These are phyloP conservation scores for Eucalyptus urophylla DNA, from an alignment of 345 rosid genomes.

Conservation along the genomic window DNA sequence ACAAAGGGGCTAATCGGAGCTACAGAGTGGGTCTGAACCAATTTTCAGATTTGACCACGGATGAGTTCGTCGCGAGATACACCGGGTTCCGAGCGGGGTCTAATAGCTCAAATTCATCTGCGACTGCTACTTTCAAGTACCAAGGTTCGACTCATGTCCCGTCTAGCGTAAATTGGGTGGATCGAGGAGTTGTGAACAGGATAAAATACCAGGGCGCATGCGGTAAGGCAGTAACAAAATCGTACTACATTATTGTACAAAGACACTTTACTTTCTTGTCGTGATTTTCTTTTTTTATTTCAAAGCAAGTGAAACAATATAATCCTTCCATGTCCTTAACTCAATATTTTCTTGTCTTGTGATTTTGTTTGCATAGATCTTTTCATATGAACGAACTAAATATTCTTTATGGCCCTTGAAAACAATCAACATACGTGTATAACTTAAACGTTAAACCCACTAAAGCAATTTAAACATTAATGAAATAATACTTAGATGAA, in stretches of 20 bases:
- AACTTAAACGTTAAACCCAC: neutral
- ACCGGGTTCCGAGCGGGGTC: neutral
- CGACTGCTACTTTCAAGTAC: conserved; percentile 1
- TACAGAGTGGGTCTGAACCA: conserved; percentile 13
- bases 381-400: neutral
- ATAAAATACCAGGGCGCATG: conserved; percentile 23
- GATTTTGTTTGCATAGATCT: neutral
- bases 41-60: conserved; percentile 20
- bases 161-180: conserved; percentile 12
- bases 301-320: neutral
- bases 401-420: neutral
- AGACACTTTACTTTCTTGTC: neutral
- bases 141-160: neutral
- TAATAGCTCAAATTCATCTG: neutral
- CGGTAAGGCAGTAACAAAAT: conserved; percentile 1
- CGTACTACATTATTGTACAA: neutral
- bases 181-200: neutral
- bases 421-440: neutral
- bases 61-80: conserved; percentile 6
- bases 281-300: neutral
- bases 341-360: neutral
- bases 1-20: conserved; percentile 1
- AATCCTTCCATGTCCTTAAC: neutral
- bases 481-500: neutral
- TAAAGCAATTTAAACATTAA: no score